phyloP scores from a whole-genome alignment of 331 rosid genomes.

The Malus hybrid region DNA sequence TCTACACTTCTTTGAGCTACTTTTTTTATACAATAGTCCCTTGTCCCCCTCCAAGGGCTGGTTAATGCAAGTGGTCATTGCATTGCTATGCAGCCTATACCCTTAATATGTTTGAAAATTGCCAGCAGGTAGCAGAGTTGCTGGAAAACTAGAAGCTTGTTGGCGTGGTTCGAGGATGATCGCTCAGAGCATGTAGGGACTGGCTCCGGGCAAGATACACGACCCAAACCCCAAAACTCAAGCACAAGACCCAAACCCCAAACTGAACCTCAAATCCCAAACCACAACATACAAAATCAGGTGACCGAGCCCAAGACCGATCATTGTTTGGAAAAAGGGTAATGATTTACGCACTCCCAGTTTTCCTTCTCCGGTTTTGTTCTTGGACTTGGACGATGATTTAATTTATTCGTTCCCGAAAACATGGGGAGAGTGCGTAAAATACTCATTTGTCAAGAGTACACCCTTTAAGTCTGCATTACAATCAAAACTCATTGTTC shows the following conservation, averaged over 20 bases:
- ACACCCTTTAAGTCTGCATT: no score
- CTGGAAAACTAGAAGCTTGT: conserved; percentile 50
- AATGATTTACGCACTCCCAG: no score
- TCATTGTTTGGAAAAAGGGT: no score
- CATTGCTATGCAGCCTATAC: background rate
- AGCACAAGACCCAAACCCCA: background rate
- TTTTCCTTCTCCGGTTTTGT: no score
- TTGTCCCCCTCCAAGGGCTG: conserved; percentile 3
- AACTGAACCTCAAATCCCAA: background rate
- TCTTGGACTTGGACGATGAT: no score
- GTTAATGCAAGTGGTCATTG: background rate
- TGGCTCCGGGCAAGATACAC: conserved; percentile 24
- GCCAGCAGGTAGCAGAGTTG: conserved; percentile 58
- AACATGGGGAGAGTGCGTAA: no score
- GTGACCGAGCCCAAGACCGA: no score
- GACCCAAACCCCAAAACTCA: background rate
- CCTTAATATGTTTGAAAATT: conserved; percentile 9
- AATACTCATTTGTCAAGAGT: no score
- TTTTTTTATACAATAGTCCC: background rate
- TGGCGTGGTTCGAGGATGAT: conserved; percentile 66
- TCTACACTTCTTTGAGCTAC: background rate
- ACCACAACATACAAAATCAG: background rate
- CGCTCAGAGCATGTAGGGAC: conserved; percentile 38
- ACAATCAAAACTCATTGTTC: no score
- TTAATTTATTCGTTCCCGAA: no score